Base-by-base conservation (phyloP, 2,329 filamentous ascomycete species). In the Talaromyces sp. region DNA sequence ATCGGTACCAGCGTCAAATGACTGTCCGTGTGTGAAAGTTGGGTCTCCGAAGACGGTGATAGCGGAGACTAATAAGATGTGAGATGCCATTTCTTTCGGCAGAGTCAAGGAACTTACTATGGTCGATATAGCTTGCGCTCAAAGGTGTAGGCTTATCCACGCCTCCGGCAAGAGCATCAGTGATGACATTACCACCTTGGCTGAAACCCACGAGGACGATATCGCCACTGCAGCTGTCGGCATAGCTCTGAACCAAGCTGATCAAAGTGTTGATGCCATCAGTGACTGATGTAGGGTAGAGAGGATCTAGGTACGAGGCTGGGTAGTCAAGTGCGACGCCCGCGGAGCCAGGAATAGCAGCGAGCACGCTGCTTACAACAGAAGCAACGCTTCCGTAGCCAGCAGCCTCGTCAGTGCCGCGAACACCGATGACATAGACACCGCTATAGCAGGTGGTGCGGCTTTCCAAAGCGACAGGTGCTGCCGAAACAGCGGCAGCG, bases 11-110 rank as follows among this genome's bases (percentile, higher is more conserved):
- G 39, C 54, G 13, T 57, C 54, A 39, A 57, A 57, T 7, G 54
- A 57, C 54, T 57, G 54, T 8, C 54, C 54, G 24, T 57, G 54
- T 3, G 54, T 57, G 22, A 57, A 57, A 41, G 31, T 39, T 24
- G 54, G 54, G 22, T 57, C 54, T 16, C 54, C 54, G 16, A 57
- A 57, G 54, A 57, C 54, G 54, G 54, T 57, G 24, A 57, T 57
- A 37, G 54, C 54, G 2, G 54, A 57, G n/a, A 57, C 54, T 57
- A 14, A 22, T 14, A 13, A 3, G 33, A 1, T 57, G n/a, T 57
- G 4, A 57, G 54, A 39, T 14, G 1, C 6, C 8, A 24, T 8
- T 39, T 5, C 39, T 19, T 57, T 27, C 5, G 24, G 24, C 5
- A 39, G 22, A 35, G 3, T 37, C 6, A 14, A 24, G 22, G 39